Evolutionary conservation across 257 asterid species (phyloP), one percentile per base, ranked within the genome.

Genomic region (Solanum pinnatisectum): DNA sequence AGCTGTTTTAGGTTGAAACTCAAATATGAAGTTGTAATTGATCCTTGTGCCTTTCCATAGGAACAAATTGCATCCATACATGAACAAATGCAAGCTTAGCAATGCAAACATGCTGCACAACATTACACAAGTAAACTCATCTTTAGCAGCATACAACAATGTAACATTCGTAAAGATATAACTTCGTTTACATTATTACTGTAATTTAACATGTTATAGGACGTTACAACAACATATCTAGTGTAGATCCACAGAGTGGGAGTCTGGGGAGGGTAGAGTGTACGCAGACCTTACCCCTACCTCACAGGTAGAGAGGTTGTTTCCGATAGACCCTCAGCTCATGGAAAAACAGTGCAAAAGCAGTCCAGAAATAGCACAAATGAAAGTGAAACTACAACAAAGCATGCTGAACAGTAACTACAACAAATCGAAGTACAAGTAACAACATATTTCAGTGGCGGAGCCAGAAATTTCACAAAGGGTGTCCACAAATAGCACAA

Each of bases 91-190:
- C 92, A 97, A 89, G 94, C 99, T 97, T 86, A 96, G 89, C 91
- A 97, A 88, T 77, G 99, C 99, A 90, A 97, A 95, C 95, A 93
- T 93, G 98, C 99, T 97, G 98, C 96, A 92, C 30, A n/a, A 35
- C 68, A 46, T 44, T n/a, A 6, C 85, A 49, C 68, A 46, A 40
- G 14, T 27, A 23, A n/a, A 46, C 85, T 15, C 67, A 81, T 46
- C 14, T 42, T 81, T 46, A 82, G 20, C 18, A 46, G 27, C 56
- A 79, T 25, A 79, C 5, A 78, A 25, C 56, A 0, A 13, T 74
- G 32, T 22, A 74, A 18, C 3, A 37, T 36, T 37, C 33, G 83
- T 3, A 37, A 76, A 37, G 3, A 39, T 6, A 6, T 23, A 76
- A 39, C 83, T 76, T 76, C 6, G 3, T 23, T 44, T 27, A 81